Percentiles rank a stretch among this genome's conserved stretches.
phyloP scores from a whole-genome alignment of 805 yeast genomes.

The Candida nanaspora region DNA sequence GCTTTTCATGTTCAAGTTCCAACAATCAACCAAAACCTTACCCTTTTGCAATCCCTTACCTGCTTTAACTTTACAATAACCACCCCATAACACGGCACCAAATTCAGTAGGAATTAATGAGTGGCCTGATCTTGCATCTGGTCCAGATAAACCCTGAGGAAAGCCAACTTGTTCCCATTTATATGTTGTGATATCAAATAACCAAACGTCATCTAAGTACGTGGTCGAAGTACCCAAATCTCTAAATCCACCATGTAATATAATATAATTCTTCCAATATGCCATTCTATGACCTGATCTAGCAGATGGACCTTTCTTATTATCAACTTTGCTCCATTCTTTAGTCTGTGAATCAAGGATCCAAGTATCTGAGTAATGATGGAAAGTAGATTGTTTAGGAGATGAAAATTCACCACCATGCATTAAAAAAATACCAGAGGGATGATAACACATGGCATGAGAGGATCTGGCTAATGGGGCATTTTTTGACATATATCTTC shows the following conservation, averaged over 20 bases:
- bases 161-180: slow-evolving; percentile 89
- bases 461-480: slow-evolving; percentile 91
- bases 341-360: slow-evolving; percentile 73
- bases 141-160: slow-evolving; percentile 71
- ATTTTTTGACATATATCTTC: slow-evolving; percentile 69
- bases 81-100: slow-evolving; percentile 87
- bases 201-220: slow-evolving; percentile 82
- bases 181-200: slow-evolving; percentile 81
- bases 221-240: slow-evolving; percentile 82
- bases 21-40: slow-evolving; percentile 76
- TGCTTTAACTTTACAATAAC: slow-evolving; percentile 89
- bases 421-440: slow-evolving; percentile 75
- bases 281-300: slow-evolving; percentile 91
- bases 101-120: slow-evolving; percentile 72
- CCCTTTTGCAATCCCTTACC: slow-evolving; percentile 86
- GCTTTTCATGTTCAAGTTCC: slow-evolving; percentile 82
- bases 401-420: slow-evolving; percentile 98
- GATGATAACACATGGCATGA: slow-evolving; percentile 90
- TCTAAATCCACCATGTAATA: slow-evolving; percentile 88
- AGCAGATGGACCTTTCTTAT: slow-evolving; percentile 69
- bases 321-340: slow-evolving; percentile 87
- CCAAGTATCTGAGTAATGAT: slow-evolving; percentile 97
- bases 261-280: slow-evolving; percentile 83
- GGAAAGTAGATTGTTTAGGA: slow-evolving; percentile 91
- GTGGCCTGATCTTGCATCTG: slow-evolving; percentile 94